Percentiles rank a stretch among this genome's conserved stretches.
phyloP scores from a whole-genome alignment of 805 yeast species.

The Brettanomyces nanus region DNA sequence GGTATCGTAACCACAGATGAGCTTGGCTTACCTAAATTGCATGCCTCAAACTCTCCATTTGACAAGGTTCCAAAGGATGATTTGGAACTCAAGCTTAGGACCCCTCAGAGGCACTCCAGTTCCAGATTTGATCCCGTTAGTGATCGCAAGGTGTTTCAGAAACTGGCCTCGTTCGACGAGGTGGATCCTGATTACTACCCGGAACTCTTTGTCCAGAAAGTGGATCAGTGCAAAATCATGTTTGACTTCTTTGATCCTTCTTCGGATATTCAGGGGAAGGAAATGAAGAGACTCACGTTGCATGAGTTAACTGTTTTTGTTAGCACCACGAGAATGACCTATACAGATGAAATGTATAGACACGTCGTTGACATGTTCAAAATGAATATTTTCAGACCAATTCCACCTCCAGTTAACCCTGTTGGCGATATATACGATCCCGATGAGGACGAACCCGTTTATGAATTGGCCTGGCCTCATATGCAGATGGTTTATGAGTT shows the following conservation, averaged over 20 bases:
- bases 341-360: constrained; percentile 84
- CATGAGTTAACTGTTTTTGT: constrained; percentile 87
- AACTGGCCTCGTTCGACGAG: constrained; percentile 82
- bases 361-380: constrained; percentile 88
- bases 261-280: constrained; percentile 86
- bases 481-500: constrained; percentile 96
- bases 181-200: constrained; percentile 72
- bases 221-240: constrained; percentile 90
- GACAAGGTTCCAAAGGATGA: constrained; percentile 47
- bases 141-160: constrained; percentile 53
- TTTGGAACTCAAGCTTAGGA: constrained; percentile 59
- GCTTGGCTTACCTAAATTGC: constrained; percentile 22
- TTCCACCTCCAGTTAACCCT: constrained; percentile 97
- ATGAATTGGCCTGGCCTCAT: constrained; percentile 97
- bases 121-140: constrained; percentile 81
- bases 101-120: constrained; percentile 88
- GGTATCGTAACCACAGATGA: constrained; percentile 12
- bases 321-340: constrained; percentile 70
- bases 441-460: constrained; percentile 97
- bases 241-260: constrained; percentile 94
- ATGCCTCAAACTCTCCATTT: constrained; percentile 24
- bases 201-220: constrained; percentile 74
- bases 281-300: constrained; percentile 76
- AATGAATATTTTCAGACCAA: constrained; percentile 84
- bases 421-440: constrained; percentile 95